Conservation (phyloP, 2,329 filamentous ascomycete species). For the Mollisiaceae sp. region DNA sequence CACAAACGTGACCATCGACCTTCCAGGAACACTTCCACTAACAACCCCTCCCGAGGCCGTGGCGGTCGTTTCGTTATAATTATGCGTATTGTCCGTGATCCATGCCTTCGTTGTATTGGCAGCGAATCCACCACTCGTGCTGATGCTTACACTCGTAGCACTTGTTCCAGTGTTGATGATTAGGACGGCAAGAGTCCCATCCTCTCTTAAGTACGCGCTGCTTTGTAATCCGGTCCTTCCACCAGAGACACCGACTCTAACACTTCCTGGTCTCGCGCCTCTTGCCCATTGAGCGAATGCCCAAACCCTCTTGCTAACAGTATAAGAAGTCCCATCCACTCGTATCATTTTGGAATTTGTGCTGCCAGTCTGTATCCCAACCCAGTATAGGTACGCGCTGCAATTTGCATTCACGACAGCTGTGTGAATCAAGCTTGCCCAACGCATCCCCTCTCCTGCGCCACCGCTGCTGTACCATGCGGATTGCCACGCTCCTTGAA, state of each 20-base stretch:
- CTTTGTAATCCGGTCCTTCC: constrained; percentile 2
- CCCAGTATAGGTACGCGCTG: constrained; percentile 61
- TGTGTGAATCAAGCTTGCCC: constrained; percentile 59
- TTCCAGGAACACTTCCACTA: constrained; percentile 18
- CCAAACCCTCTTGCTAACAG: constrained; percentile 28
- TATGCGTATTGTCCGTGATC: constrained; percentile 25
- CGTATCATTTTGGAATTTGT: constrained; percentile 44
- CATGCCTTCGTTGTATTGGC: constrained; percentile 18
- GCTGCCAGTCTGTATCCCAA: constrained; percentile 43
- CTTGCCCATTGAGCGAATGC: constrained; percentile 32
- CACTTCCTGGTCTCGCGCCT: constrained; percentile 28
- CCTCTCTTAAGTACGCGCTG: constrained; percentile 22
- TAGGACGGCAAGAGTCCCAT: constrained; percentile 30
- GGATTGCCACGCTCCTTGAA: constrained; percentile 50
- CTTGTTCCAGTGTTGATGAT: constrained; percentile 30
- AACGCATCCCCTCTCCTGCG: constrained; percentile 57
- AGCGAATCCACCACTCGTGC: constrained; percentile 17
- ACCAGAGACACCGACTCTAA: constrained; percentile 27
- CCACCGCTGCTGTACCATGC: constrained; percentile 54
- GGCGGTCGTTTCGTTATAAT: constrained; percentile 12
- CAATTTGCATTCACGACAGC: constrained; percentile 54
- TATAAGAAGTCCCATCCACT: constrained; percentile 14
- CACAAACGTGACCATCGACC: constrained; percentile 19
- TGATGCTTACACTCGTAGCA: constrained; percentile 16
- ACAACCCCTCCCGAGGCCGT: constrained; percentile 15